Percentiles rank a stretch among this genome's conserved stretches.
Conservation (phyloP, 106 monocot species). For the Amphibolis antarctica region DNA sequence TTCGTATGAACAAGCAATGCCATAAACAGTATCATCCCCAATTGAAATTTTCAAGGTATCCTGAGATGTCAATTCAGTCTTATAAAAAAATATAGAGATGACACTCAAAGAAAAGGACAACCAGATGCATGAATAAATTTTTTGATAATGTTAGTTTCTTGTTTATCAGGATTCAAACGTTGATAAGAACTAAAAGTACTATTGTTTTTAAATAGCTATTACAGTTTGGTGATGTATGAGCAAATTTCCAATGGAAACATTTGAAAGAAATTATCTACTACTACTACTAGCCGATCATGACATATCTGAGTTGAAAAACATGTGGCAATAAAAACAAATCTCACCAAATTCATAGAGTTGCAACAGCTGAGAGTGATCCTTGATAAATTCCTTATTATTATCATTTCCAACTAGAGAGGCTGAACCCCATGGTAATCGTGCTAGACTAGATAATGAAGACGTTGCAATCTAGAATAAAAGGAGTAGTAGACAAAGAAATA, state of each 20-base stretch:
- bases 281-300: too few relatives aligned
- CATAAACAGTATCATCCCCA: background rate
- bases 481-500: background rate
- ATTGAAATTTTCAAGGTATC: background rate
- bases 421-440: slow-evolving; percentile 78
- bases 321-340: background rate
- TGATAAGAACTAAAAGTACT: too few relatives aligned
- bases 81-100: background rate
- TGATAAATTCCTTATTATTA: slow-evolving; percentile 4
- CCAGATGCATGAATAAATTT: too few relatives aligned
- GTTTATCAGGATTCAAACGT: too few relatives aligned
- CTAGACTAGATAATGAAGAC: slow-evolving; percentile 72
- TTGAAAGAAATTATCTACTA: too few relatives aligned
- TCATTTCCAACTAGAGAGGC: slow-evolving; percentile 10
- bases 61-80: background rate
- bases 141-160: too few relatives aligned
- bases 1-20: too few relatives aligned
- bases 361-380: slow-evolving; percentile 18
- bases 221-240: too few relatives aligned
- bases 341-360: slow-evolving; percentile 85
- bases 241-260: too few relatives aligned
- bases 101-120: too few relatives aligned
- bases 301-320: too few relatives aligned
- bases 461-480: slow-evolving; percentile 42
- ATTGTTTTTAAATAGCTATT: too few relatives aligned